These are phyloP conservation scores for Termitomyces sp. DNA, from an alignment of 768 basidiomycete genomes.

Conservation along the genomic window DNA sequence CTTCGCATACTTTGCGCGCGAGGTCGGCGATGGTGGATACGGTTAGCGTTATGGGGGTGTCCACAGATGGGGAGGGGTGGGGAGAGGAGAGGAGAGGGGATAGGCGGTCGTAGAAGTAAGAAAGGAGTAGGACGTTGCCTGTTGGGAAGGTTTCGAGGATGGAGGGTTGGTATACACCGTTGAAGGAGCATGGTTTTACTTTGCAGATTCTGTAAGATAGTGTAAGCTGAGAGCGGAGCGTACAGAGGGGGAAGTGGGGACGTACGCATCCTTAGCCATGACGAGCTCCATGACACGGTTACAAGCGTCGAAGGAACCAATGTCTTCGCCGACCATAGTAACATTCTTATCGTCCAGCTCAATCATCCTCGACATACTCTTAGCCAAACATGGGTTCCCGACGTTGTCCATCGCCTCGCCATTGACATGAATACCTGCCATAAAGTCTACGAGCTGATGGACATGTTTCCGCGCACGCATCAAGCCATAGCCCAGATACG, in stretches of 20 bases:
- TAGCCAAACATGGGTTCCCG: slow-evolving; percentile 82
- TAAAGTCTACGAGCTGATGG: slow-evolving; percentile 89
- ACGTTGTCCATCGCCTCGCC: slow-evolving; percentile 25
- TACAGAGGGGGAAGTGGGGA: slow-evolving; percentile 14
- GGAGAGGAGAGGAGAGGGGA: slow-evolving; percentile 55
- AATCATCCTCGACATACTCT: slow-evolving; percentile 58
- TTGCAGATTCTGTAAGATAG: slow-evolving; percentile 64
- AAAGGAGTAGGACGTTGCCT: slow-evolving; percentile 87
- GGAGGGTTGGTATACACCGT: slow-evolving; percentile 96
- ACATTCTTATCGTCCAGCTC: slow-evolving; percentile 64
- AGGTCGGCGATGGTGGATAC: slow-evolving; percentile 60
- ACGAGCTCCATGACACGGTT: slow-evolving; percentile 80
- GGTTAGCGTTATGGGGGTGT: slow-evolving; percentile 15
- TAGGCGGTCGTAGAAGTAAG: slow-evolving; percentile 97
- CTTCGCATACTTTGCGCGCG: slow-evolving; percentile 72
- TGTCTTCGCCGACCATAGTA: slow-evolving; percentile 80
- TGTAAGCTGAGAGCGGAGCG: neutral
- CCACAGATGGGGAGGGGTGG: slow-evolving; percentile 1
- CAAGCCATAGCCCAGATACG: slow-evolving; percentile 94
- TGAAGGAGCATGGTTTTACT: slow-evolving; percentile 92
- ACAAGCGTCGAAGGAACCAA: slow-evolving; percentile 86
- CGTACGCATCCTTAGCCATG: slow-evolving; percentile 92
- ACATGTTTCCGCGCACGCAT: slow-evolving; percentile 85
- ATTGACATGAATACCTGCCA: slow-evolving; percentile 42
- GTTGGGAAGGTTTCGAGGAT: slow-evolving; percentile 82